Evolutionary conservation across 129 eudicot species (phyloP), one percentile per base, ranked within the genome.

Genomic region (Lactuca saligna): DNA sequence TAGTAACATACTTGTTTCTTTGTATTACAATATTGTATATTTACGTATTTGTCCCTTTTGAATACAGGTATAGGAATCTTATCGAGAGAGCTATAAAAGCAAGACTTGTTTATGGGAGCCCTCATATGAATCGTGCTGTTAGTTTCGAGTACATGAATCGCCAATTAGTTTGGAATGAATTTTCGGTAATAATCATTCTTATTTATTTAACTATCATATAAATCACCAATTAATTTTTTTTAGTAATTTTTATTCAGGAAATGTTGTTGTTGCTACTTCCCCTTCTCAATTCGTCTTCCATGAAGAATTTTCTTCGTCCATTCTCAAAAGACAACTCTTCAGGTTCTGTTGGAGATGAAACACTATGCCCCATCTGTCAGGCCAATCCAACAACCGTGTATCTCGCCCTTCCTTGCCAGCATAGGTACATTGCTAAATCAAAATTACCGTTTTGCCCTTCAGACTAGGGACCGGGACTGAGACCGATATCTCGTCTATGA

Each of bases 141-240:
- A 89, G 99, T 89, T 94, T 94, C 49, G 99, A 94, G 83, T 94
- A 94, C 84, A 94, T 94, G 99, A 94, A 94, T 59, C 85, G 96
- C 70, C 99, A 89, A 66, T 84, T 94, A 79, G 99, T 94, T 75
- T 94, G 99, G 99, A 94, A 94, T 82, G 97, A 94, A 81, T 90
- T 94, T 63, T 87, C 99, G 82, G 99, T 94, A 94, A 78, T 3
- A 64, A 49, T 48, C 29, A 32, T n/a, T 61, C 41, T 44, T 10
- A n/a, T 64, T 64, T 54, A 64, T 25, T 29, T 50, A 34, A 48
- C 46, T 34, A 61, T 61, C 46, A 55, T 25, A 0, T 25, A 25
- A 25, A 25, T 25, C 29, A 25, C 29, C 29, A 25, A 25, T 25
- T 25, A 25, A 25, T 25, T 1, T 25, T 25, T 25, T 25, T 25